These are phyloP conservation scores for Capsella bursapastoris DNA, from an alignment of 345 rosid genomes.

Conservation along the genomic window DNA sequence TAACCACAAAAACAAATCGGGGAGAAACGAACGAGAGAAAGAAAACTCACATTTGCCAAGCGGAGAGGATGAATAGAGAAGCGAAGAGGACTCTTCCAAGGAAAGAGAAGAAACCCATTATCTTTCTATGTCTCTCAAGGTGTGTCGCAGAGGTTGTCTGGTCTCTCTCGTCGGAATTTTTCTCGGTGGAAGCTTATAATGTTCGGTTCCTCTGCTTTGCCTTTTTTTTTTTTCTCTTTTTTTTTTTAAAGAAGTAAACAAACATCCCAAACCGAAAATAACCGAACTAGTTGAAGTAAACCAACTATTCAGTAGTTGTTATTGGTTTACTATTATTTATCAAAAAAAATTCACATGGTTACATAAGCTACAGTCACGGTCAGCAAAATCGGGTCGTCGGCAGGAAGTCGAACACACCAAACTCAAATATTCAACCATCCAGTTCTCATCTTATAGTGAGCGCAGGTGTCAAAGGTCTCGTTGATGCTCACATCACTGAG, in stretches of 20 bases:
- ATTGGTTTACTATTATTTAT: no score
- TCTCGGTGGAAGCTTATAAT: conserved; percentile 15
- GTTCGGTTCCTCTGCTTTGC: conserved; percentile 26
- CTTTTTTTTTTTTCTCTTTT: not conserved
- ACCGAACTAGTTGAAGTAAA: no score
- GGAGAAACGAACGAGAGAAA: conserved; percentile 6
- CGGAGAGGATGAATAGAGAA: conserved; percentile 86
- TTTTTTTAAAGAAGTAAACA: no score
- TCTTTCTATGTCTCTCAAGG: not conserved
- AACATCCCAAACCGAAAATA: no score
- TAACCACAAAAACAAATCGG: not conserved
- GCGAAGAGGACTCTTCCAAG: conserved; percentile 90
- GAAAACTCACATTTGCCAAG: conserved; percentile 74
- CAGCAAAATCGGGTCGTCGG: not conserved
- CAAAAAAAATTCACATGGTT: not conserved
- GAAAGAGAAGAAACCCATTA: conserved; percentile 90
- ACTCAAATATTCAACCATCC: not conserved
- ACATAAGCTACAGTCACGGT: not conserved
- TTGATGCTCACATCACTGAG: conserved; percentile 44
- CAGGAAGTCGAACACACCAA: not conserved
- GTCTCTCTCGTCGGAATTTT: conserved; percentile 38
- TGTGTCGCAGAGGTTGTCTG: conserved; percentile 8
- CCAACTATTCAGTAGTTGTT: no score
- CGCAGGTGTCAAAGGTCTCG: conserved; percentile 56
- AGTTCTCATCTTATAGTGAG: not conserved